phyloP scores from a whole-genome alignment of 805 yeast genomes.

The Zygosaccharomyces gambellarensis region DNA sequence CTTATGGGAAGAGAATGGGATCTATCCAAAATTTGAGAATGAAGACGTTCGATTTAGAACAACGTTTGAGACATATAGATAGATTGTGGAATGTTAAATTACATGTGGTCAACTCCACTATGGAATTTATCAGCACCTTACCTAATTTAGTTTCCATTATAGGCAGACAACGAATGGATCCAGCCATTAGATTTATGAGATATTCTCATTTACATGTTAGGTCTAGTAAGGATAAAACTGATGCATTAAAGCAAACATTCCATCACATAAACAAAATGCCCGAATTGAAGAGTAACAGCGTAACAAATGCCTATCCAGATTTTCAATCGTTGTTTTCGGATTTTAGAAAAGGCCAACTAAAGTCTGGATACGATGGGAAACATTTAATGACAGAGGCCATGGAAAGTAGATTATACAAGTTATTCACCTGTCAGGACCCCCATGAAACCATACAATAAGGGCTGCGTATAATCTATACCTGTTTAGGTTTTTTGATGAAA shows the following conservation, averaged over 20 bases:
- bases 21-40: slow-evolving; percentile 14
- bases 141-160: slow-evolving; percentile 55
- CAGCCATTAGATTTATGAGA: slow-evolving; percentile 48
- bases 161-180: slow-evolving; percentile 50
- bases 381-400: slow-evolving; percentile 47
- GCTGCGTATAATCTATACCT: background rate
- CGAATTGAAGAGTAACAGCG: slow-evolving; percentile 43
- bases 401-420: slow-evolving; percentile 43
- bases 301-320: slow-evolving; percentile 40
- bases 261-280: slow-evolving; percentile 58
- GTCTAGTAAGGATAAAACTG: slow-evolving; percentile 47
- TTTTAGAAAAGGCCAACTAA: slow-evolving; percentile 35
- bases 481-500: slow-evolving; percentile 29
- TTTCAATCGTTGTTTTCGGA: slow-evolving; percentile 33
- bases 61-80: slow-evolving; percentile 42
- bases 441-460: slow-evolving; percentile 33
- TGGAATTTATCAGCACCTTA: slow-evolving; percentile 49
- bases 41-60: slow-evolving; percentile 36
- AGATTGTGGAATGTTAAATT: slow-evolving; percentile 45
- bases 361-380: slow-evolving; percentile 41
- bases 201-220: slow-evolving; percentile 53
- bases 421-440: slow-evolving; percentile 50
- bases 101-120: slow-evolving; percentile 39
- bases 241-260: slow-evolving; percentile 46
- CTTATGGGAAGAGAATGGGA: slow-evolving; percentile 11